These are phyloP conservation scores for Agaricus blazei DNA, from an alignment of 768 basidiomycete species.

Conservation along the genomic window DNA sequence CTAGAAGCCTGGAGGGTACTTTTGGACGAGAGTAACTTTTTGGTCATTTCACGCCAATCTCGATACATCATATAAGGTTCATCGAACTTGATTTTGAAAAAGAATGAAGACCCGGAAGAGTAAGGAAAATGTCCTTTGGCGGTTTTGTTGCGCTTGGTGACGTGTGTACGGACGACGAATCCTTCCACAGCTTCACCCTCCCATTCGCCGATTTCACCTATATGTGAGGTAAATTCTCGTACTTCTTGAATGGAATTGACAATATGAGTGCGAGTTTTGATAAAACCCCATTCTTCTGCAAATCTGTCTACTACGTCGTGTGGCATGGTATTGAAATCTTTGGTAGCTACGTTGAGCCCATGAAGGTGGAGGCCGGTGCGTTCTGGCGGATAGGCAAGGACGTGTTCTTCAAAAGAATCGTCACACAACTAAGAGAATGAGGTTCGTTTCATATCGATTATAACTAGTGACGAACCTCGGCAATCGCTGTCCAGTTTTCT, in stretches of 20 bases:
- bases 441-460: too few relatives aligned
- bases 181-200: constrained; percentile 85
- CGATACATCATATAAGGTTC: constrained; percentile 99
- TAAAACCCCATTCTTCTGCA: constrained; percentile 89
- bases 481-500: constrained; percentile 82
- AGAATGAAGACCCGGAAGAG: constrained; percentile 76
- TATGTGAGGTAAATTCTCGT: constrained; percentile 61
- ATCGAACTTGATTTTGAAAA: constrained; percentile 99
- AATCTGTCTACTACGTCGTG: constrained; percentile 68
- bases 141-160: constrained; percentile 39
- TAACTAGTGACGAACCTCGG: constrained; percentile 58
- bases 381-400: constrained; percentile 76
- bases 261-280: constrained; percentile 60
- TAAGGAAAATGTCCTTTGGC: constrained; percentile 56
- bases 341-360: constrained; percentile 73
- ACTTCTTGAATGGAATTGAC: constrained; percentile 65
- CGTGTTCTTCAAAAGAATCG: constrained; percentile 96
- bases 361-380: constrained; percentile 90
- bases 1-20: constrained; percentile 24
- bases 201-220: constrained; percentile 71
- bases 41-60: constrained; percentile 94
- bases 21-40: constrained; percentile 51
- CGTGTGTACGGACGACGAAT: constrained; percentile 84
- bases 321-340: constrained; percentile 66
- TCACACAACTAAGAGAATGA: constrained; percentile 74